These are phyloP conservation scores for Periglandula ipomoeae DNA, from an alignment of 2,329 filamentous ascomycete genomes.

Conservation along the genomic window DNA sequence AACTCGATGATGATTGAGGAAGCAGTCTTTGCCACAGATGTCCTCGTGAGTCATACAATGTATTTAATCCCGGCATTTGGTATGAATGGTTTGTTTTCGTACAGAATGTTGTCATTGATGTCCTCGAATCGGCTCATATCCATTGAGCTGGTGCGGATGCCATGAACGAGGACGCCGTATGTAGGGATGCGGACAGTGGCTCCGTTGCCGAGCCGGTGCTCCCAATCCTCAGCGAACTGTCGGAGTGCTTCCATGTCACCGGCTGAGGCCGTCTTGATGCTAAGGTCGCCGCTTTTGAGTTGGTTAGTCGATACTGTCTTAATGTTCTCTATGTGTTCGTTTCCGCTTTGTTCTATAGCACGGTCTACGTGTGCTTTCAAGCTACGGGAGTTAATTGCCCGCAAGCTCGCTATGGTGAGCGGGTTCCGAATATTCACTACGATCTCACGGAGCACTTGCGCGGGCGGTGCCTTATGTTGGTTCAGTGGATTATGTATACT, in stretches of 20 bases:
- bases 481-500: no score
- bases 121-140: slow-evolving; percentile 15
- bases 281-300: background rate
- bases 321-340: no score
- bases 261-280: background rate
- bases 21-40: slow-evolving; percentile 12
- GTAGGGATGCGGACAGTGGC: slow-evolving; percentile 2
- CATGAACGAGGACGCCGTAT: slow-evolving; percentile 16
- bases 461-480: no score
- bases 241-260: no score
- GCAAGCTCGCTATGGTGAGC: no score
- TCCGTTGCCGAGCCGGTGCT: background rate
- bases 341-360: no score
- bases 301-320: background rate
- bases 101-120: slow-evolving; percentile 16
- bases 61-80: slow-evolving; percentile 15
- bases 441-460: no score
- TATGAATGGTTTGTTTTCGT: slow-evolving; percentile 18
- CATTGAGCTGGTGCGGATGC: slow-evolving; percentile 17
- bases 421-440: no score
- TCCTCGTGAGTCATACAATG: slow-evolving; percentile 17
- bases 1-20: slow-evolving; percentile 16
- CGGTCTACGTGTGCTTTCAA: no score
- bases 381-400: no score
- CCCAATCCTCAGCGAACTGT: background rate